Conservation (phyloP, 1,284 basidiomycete species). For the Ustilago vetiveriae region DNA sequence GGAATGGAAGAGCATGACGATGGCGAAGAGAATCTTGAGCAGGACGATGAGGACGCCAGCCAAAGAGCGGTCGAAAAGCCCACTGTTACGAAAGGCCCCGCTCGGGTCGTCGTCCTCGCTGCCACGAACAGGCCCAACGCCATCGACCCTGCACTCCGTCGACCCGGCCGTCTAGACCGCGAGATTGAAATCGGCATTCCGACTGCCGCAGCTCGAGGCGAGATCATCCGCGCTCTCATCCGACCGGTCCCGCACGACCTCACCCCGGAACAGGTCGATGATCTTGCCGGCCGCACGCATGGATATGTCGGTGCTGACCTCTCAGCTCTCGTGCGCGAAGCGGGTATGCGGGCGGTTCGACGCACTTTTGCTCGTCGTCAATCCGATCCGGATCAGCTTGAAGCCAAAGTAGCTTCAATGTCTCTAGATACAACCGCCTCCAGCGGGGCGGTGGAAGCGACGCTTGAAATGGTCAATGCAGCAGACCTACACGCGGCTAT, state of each 20-base stretch:
- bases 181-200: conserved; percentile 98
- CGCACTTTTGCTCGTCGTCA: conserved; percentile 67
- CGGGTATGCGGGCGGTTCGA: conserved; percentile 89
- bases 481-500: conserved; percentile 79
- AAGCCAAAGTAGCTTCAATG: conserved; percentile 29
- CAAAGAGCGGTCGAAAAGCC: conserved; percentile 67
- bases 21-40: conserved; percentile 41
- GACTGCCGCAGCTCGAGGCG: conserved; percentile 80
- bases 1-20: conserved; percentile 73
- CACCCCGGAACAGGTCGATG: conserved; percentile 73
- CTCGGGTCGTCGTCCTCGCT: conserved; percentile 91
- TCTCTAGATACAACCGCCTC: conserved; percentile 16
- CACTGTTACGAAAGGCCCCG: conserved; percentile 2
- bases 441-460: neutral
- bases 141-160: conserved; percentile 91
- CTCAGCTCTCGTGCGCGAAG: conserved; percentile 88
- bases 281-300: conserved; percentile 82
- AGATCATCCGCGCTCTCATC: conserved; percentile 85
- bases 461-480: conserved; percentile 52
- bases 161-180: conserved; percentile 93
- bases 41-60: conserved; percentile 25
- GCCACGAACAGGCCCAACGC: conserved; percentile 97
- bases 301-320: conserved; percentile 98
- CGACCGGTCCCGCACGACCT: conserved; percentile 81
- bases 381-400: conserved; percentile 9